Base-by-base conservation (phyloP, 2,329 filamentous ascomycete species). In the Lasiodiplodia gonubiensis region DNA sequence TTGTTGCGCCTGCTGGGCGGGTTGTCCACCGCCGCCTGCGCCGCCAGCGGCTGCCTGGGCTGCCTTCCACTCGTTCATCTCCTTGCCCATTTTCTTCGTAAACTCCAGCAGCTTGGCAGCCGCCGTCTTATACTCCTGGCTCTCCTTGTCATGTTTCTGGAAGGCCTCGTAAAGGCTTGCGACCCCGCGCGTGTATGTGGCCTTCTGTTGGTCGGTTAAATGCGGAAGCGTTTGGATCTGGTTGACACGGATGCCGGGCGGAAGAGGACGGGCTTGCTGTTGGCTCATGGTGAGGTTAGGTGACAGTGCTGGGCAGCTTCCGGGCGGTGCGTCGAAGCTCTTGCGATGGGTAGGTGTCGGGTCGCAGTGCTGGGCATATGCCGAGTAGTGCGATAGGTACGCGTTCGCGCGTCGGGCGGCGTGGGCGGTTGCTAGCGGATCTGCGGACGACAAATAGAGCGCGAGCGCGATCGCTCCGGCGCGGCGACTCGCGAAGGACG, bases 161-260 rank as follows among this genome's bases (percentile, higher is more conserved):
- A 86, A 78, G 37, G 81, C 75, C 35, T 82, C 81, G 86, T 86
- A 89, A 60, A 87, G 80, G 69, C 80, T 83, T 67, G 82, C 80
- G 69, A 89, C 82, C 23, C 84, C 79, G 59, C 81, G 77, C 67
- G 84, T 84, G 72, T 88, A 87, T 70, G 86, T 83, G 53, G 81
- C 76, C 77, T 88, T 89, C 71, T 86, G 82, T 59, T 83, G 77
- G 10, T 86, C 84, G 69, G 77, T 83, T 35, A 89, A 78, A 37
- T 67, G 74, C 5, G 84, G 84, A 6, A 87, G 78, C 67, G 81
- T 81, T 69, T 83, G 81, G 63, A 87, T 84, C 69, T 86, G 83
- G 67, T 84, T 82, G 35, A 84, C 83, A 53, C 81, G 81, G 70
- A 86, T 85, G 67, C 78, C 70, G 1, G 68, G 68, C 7, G 66